Evolutionary conservation across 2,329 filamentous ascomycete genomes (phyloP).

Genomic region (Samsoniella hepiali): DNA sequence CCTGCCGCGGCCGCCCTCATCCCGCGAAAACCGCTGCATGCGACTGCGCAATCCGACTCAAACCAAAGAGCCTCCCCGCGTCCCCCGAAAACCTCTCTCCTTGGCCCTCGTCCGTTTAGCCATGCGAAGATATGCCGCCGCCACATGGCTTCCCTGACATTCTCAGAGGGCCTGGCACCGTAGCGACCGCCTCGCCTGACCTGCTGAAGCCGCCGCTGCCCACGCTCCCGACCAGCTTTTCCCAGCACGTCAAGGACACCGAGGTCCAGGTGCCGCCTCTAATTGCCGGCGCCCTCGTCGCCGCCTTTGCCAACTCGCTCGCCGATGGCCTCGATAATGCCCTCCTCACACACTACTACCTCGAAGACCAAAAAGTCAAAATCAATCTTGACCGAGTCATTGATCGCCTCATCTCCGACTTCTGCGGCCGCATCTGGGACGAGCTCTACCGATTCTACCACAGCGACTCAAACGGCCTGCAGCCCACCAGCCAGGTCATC

Average conservation of each 20-base stretch:
- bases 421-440: conserved; percentile 34
- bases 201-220: conserved; percentile 35
- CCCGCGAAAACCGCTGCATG: not conserved
- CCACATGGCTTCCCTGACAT: conserved; percentile 28
- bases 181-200: conserved; percentile 15
- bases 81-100: not conserved
- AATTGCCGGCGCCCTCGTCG: conserved; percentile 34
- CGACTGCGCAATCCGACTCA: conserved; percentile 5
- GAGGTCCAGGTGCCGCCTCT: conserved; percentile 36
- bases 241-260: conserved; percentile 30
- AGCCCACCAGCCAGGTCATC: conserved; percentile 31
- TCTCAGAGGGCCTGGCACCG: conserved; percentile 25
- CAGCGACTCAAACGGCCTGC: conserved; percentile 23
- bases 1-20: not conserved
- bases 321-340: conserved; percentile 35
- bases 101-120: conserved; percentile 14
- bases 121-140: conserved; percentile 32
- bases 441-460: conserved; percentile 36
- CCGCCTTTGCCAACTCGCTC: conserved; percentile 35
- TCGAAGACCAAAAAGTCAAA: conserved; percentile 31
- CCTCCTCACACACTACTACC: conserved; percentile 38
- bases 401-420: conserved; percentile 34
- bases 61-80: not conserved
- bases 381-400: conserved; percentile 36
- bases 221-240: conserved; percentile 28